These are phyloP conservation scores for Phaffia tasmanica DNA, from an alignment of 768 basidiomycete genomes.

Conservation along the genomic window DNA sequence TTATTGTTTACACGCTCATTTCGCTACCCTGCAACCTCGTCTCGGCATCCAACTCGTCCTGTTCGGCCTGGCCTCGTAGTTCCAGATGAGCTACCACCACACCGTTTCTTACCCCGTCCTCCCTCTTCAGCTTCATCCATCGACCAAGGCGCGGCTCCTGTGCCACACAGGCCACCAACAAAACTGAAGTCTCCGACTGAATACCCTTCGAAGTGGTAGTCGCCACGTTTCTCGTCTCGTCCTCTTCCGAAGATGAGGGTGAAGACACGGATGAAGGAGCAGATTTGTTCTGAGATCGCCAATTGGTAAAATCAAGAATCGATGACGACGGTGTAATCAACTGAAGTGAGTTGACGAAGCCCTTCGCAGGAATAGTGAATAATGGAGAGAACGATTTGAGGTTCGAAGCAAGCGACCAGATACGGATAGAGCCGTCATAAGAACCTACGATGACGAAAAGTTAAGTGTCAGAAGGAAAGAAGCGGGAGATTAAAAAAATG, in stretches of 20 bases:
- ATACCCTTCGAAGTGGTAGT: conserved; percentile 12
- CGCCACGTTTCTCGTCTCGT: conserved; percentile 26
- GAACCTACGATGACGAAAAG: conserved; percentile 52
- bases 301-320: conserved; percentile 43
- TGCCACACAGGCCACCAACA: conserved; percentile 69
- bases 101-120: conserved; percentile 53
- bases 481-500: neutral
- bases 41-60: conserved; percentile 10
- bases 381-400: conserved; percentile 60
- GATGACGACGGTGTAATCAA: conserved; percentile 49
- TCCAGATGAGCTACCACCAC: conserved; percentile 48
- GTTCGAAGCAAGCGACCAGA: conserved; percentile 80
- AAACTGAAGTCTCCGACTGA: conserved; percentile 34
- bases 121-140: conserved; percentile 64
- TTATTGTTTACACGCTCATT: neutral
- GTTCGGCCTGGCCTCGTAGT: conserved; percentile 11
- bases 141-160: conserved; percentile 83
- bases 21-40: neutral
- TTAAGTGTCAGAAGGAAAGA: neutral
- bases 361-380: conserved; percentile 55
- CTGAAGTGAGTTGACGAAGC: conserved; percentile 84
- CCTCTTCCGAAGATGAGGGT: conserved; percentile 28
- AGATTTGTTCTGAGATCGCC: conserved; percentile 31
- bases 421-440: conserved; percentile 76
- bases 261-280: conserved; percentile 28